These are phyloP conservation scores for Gossypium schwendimanii DNA, from an alignment of 441 rosid genomes.

Conservation along the genomic window DNA sequence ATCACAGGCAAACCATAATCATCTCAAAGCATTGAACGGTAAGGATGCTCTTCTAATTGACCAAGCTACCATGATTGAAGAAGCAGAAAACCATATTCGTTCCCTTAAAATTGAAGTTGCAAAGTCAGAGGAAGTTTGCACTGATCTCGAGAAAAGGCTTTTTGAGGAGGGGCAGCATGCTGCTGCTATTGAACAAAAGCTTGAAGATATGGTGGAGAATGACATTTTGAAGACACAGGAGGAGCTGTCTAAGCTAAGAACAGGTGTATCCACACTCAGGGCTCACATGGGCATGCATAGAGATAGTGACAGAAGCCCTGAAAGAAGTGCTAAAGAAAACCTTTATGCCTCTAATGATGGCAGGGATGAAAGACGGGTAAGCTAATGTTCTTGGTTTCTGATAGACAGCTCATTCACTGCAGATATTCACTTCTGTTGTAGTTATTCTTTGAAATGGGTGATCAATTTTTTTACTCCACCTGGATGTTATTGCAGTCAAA, in stretches of 20 bases:
- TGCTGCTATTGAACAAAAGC: conserved; percentile 35
- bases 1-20: conserved; percentile 44
- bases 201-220: conserved; percentile 28
- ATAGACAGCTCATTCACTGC: conserved; percentile 8
- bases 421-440: conserved; percentile 16
- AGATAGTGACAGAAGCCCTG: conserved; percentile 30
- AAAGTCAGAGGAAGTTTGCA: conserved; percentile 39
- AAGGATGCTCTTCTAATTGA: conserved; percentile 42
- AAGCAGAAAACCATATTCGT: conserved; percentile 35
- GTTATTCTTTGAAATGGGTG: conserved; percentile 17
- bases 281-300: conserved; percentile 45
- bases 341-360: conserved; percentile 26
- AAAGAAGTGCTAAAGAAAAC: conserved; percentile 24
- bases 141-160: conserved; percentile 37
- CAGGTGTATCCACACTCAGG: conserved; percentile 54
- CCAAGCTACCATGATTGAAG: conserved; percentile 33
- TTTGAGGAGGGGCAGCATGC: conserved; percentile 46
- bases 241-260: conserved; percentile 58
- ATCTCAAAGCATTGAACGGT: conserved; percentile 38
- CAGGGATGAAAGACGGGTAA: conserved; percentile 49
- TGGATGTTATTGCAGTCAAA: conserved; percentile 47
- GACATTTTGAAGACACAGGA: conserved; percentile 51
- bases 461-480: conserved; percentile 23
- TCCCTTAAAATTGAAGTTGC: conserved; percentile 43
- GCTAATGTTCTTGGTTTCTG: conserved; percentile 27